phyloP scores from a whole-genome alignment of 108 stramenopile species.

The Pseudonitzschia pungens region DNA sequence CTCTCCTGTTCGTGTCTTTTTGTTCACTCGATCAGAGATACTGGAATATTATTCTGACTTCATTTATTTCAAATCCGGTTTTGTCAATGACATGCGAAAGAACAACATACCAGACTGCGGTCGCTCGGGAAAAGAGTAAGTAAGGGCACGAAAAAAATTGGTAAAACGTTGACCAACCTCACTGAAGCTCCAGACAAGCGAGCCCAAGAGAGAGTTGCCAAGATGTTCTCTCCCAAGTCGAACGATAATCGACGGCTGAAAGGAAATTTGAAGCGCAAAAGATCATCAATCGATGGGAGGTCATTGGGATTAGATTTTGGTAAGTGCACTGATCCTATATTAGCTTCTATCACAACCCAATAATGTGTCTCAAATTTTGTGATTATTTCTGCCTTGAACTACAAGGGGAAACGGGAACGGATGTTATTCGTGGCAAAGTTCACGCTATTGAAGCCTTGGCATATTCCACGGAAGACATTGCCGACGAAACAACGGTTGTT shows the following conservation, averaged over 20 bases:
- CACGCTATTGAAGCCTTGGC: constrained; percentile 37
- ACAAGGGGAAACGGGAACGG: constrained; percentile 16
- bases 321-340: constrained; percentile 28
- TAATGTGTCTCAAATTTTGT: too few species aligned
- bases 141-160: constrained; percentile 71
- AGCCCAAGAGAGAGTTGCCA: constrained; percentile 46
- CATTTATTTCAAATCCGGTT: background rate
- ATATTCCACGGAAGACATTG: constrained; percentile 58
- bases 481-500: constrained; percentile 73
- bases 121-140: constrained; percentile 56
- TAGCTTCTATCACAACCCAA: too few species aligned
- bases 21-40: background rate
- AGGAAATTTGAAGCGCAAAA: background rate
- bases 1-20: background rate
- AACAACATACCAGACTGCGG: constrained; percentile 44
- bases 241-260: constrained; percentile 27
- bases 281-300: background rate
- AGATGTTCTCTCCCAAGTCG: constrained; percentile 32
- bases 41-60: background rate
- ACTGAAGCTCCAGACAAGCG: constrained; percentile 68
- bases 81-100: constrained; percentile 1
- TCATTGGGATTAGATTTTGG: constrained; percentile 46
- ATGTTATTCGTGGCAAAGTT: constrained; percentile 40
- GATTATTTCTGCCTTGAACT: constrained; percentile 1
- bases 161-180: constrained; percentile 63